phyloP scores from a whole-genome alignment of 345 rosid genomes.

The Eucalyptus victrix region DNA sequence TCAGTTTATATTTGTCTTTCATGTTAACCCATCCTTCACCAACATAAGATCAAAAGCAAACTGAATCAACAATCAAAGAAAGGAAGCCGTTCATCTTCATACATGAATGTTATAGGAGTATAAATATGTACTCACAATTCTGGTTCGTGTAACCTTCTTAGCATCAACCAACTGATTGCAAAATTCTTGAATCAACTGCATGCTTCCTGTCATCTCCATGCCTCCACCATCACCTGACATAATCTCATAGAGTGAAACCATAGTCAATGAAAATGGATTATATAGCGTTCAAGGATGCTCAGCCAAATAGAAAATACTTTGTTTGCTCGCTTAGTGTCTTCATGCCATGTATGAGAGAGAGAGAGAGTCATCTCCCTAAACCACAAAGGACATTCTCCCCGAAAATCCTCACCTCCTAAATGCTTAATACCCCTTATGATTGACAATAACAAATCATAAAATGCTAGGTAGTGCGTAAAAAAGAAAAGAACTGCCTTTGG shows the following conservation, averaged over 20 bases:
- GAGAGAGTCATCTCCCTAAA: background rate
- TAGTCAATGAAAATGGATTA: background rate
- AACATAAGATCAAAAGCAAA: background rate
- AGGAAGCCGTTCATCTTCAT: background rate
- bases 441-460: background rate
- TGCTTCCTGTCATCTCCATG: constrained; percentile 83
- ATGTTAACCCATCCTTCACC: background rate
- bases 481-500: background rate
- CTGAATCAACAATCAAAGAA: background rate
- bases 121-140: constrained; percentile 35
- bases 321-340: background rate
- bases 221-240: constrained; percentile 86
- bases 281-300: background rate
- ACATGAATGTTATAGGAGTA: background rate
- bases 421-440: background rate
- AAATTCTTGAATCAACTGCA: constrained; percentile 71
- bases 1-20: background rate
- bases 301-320: background rate
- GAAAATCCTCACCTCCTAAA: background rate
- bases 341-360: background rate
- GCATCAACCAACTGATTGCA: constrained; percentile 51
- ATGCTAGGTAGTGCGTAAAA: background rate
- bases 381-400: background rate
- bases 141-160: constrained; percentile 48
- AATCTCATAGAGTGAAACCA: background rate